These are phyloP conservation scores for Cladophialophora chaetospira DNA, from an alignment of 2,329 filamentous ascomycete genomes.

Conservation along the genomic window DNA sequence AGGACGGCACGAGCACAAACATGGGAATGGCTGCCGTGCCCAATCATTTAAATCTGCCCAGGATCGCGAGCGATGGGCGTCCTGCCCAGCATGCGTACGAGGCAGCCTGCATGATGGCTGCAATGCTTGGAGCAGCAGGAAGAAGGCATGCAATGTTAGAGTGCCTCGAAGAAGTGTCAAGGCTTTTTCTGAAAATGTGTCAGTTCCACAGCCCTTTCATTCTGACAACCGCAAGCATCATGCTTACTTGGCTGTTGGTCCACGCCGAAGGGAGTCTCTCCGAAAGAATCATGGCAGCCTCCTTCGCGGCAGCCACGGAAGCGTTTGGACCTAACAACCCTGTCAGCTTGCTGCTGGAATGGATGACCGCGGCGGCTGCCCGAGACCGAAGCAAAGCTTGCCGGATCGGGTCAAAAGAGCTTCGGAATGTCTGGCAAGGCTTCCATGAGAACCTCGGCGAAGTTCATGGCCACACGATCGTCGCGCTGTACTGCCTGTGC, in stretches of 20 bases:
- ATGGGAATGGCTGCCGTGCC: neutral
- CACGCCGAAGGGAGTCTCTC: slow-evolving; percentile 9
- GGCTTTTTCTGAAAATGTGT: slow-evolving; percentile 3
- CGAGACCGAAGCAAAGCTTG: neutral
- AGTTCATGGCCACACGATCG: slow-evolving; percentile 5
- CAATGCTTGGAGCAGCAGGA: neutral
- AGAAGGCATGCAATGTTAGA: neutral
- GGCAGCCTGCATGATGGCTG: slow-evolving; percentile 5
- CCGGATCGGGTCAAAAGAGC: neutral
- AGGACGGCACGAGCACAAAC: neutral
- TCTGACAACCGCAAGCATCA: neutral
- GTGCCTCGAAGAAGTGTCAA: neutral
- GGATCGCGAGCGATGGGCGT: neutral
- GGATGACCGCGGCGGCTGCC: slow-evolving; percentile 6
- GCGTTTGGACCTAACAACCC: neutral
- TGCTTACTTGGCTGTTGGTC: slow-evolving; percentile 8
- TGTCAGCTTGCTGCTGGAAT: slow-evolving; percentile 1
- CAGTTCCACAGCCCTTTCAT: neutral
- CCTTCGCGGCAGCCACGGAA: neutral
- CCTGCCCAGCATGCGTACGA: neutral
- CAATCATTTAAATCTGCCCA: neutral
- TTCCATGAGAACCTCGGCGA: neutral
- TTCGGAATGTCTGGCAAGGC: neutral
- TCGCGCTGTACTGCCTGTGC: slow-evolving; percentile 4
- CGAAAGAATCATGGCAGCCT: slow-evolving; percentile 1